phyloP scores from a whole-genome alignment of 176 grass and related monocot genomes.

The Eleusine indica region DNA sequence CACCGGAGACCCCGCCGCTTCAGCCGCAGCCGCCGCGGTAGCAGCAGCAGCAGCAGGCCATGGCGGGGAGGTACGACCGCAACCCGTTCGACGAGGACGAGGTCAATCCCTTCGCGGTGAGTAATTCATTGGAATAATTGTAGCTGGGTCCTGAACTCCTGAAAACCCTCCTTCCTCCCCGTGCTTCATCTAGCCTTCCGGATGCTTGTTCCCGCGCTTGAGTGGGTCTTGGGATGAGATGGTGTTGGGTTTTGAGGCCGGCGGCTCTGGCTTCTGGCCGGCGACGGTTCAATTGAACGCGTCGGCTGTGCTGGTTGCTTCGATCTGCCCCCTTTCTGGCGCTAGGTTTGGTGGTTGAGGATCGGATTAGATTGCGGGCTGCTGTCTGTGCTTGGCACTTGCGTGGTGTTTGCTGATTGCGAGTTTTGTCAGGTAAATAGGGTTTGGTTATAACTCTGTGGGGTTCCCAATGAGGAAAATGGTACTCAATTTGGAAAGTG shows the following conservation, averaged over 20 bases:
- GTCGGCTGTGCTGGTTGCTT: constrained; percentile 7
- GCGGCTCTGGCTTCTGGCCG: neutral
- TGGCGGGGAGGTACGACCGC: constrained; percentile 91
- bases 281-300: neutral
- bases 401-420: constrained; percentile 16
- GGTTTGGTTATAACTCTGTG: neutral
- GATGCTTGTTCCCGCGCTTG: neutral
- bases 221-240: neutral
- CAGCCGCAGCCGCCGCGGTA: neutral
- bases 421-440: neutral
- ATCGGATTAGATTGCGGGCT: neutral
- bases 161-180: neutral
- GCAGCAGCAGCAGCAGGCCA: constrained; percentile 34
- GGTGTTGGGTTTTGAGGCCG: neutral
- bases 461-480: constrained; percentile 17
- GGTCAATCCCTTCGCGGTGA: constrained; percentile 92
- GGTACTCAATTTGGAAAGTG: constrained; percentile 15
- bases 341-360: constrained; percentile 13
- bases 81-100: constrained; percentile 96
- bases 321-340: constrained; percentile 24
- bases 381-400: neutral
- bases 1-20: constrained; percentile 43
- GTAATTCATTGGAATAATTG: neutral
- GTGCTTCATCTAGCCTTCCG: neutral
- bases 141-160: neutral